Evolutionary conservation across 2,329 filamentous ascomycete species (phyloP), one percentile per base, ranked within the genome.

Genomic region (Didymella keratinophila): DNA sequence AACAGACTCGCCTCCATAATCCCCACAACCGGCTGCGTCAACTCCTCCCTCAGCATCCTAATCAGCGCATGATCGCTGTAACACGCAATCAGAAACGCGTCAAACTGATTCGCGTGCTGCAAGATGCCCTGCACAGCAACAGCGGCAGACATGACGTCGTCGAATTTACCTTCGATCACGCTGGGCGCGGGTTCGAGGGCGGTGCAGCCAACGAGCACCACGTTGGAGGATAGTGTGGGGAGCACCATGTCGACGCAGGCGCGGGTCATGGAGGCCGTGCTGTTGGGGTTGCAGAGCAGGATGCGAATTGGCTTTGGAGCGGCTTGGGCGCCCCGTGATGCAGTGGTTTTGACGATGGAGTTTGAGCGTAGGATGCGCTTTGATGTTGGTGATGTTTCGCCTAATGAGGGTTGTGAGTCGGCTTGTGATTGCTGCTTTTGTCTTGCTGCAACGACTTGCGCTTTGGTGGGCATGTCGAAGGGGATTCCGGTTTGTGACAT

Each of bases 1-100:
- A 86, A 84, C 2, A 84, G 71, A 4, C 70, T 76, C 0, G 81
- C 80, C 66, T 84, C 82, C 80, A 84, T 83, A 56, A 84, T 83
- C 3, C 82, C 82, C 2, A 83, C 78, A 4, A 79, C 71, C 0
- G 81, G 82, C 46, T 80, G 70, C 41, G 47, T 51, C 12, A 80
- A 75, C 52, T 82, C 81, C 61, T 83, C 81, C 1, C 80, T 73
- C 30, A 83, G 71, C 67, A 81, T 80, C 20, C 71, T 68, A 56
- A 81, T 80, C 3, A 84, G 72, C 1, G 79, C 77, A 57, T 84
- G 81, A 34, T 80, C 77, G 52, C 76, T 80, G 70, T 82, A 83
- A 71, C 80, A 83, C 2, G 81, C 80, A 4, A 84, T 78, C 3
- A 83, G 73, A 46, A 83, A 79, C 0, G 79, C 82, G 66, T 82